Evolutionary conservation across 2,329 filamentous ascomycete genomes (phyloP).

Genomic region (Cladosporium colombiae): DNA sequence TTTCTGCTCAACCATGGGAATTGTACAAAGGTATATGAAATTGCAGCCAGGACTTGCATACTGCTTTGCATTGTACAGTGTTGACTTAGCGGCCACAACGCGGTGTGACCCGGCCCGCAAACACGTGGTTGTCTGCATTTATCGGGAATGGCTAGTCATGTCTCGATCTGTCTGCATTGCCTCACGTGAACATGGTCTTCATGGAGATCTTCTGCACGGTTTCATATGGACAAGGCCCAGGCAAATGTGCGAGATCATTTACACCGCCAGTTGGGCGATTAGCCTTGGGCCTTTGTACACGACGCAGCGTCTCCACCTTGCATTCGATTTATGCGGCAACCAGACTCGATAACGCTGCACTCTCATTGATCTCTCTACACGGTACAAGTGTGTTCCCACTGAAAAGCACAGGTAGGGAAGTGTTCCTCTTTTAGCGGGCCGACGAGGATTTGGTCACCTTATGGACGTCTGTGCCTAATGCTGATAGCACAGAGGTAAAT

Average conservation of each 20-base stretch:
- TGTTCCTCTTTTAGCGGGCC: neutral
- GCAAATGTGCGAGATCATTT: neutral
- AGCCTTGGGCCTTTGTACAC: neutral
- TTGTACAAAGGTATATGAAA: neutral
- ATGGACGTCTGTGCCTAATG: neutral
- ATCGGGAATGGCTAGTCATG: neutral
- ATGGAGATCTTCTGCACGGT: neutral
- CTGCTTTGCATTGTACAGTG: neutral
- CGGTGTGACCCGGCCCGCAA: neutral
- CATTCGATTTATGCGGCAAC: neutral
- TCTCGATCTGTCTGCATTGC: neutral
- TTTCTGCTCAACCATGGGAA: neutral
- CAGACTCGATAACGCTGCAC: neutral
- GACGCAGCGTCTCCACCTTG: neutral
- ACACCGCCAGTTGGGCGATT: neutral
- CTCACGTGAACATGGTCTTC: neutral
- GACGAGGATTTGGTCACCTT: neutral
- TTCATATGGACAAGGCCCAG: neutral
- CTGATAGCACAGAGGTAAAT: neutral
- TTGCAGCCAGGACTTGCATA: neutral
- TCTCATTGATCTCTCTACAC: too few species aligned
- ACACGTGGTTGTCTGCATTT: neutral
- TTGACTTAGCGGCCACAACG: neutral
- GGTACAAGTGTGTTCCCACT: neutral
- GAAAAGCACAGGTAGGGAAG: neutral